Evolutionary conservation across 169 alveolate species (phyloP).

Genomic region (Theileria parva): DNA sequence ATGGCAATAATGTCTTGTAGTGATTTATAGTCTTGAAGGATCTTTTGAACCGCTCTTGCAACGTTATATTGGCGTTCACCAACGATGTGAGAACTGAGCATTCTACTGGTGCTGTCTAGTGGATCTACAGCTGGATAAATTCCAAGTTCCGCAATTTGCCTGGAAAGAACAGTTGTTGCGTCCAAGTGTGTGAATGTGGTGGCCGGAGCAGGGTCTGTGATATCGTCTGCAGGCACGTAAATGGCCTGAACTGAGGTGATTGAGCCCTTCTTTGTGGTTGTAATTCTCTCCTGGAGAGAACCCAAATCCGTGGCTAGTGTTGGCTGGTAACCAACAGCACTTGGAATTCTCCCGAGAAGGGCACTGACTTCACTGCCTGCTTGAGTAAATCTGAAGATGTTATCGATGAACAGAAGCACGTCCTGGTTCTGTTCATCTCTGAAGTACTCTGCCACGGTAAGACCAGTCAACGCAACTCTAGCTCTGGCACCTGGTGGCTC

Average conservation of each 20-base stretch:
- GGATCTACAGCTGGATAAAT: conserved; percentile 99
- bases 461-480: conserved; percentile 96
- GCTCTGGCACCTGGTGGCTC: conserved; percentile 99
- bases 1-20: conserved; percentile 95
- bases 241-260: conserved; percentile 98
- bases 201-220: conserved; percentile 99
- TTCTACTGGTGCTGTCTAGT: conserved; percentile 93
- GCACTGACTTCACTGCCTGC: conserved; percentile 98
- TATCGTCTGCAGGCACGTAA: conserved; percentile 98
- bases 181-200: conserved; percentile 98
- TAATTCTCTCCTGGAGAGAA: conserved; percentile 93
- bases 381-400: conserved; percentile 95
- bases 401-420: conserved; percentile 94
- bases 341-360: conserved; percentile 94
- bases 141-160: conserved; percentile 96
- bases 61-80: conserved; percentile 92
- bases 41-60: conserved; percentile 93
- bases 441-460: conserved; percentile 98
- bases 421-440: conserved; percentile 96
- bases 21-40: conserved; percentile 93
- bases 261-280: conserved; percentile 96
- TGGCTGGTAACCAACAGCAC: conserved; percentile 98
- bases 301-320: conserved; percentile 98
- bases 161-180: conserved; percentile 95
- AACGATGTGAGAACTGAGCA: conserved; percentile 91